Base-by-base conservation (phyloP, 2,329 filamentous ascomycete species). In the Atkinsonella texensis region DNA sequence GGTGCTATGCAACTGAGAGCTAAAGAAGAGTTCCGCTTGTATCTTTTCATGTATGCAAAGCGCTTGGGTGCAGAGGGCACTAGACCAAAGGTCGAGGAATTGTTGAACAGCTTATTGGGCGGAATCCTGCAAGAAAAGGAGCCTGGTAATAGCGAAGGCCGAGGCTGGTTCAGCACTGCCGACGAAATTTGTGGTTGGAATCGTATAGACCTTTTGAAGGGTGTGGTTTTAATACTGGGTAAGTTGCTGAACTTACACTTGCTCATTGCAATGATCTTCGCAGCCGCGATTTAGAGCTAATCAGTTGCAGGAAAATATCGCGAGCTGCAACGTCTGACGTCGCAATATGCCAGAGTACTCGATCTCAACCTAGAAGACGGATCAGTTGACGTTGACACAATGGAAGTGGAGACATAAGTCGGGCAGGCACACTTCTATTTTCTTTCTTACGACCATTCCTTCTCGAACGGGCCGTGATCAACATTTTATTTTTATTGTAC, bases 21-120 rank as follows among this genome's bases (percentile, higher is more conserved):
- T 0, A 85, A 83, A 59, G 90, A 97, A 53, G 93, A 98, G 65
- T 98, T 97, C 70, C 82, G 89, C 52, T 75, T 95, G 1, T 97
- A 97, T 62, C 73, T 98, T n/a, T 85, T 89, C 62, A 97, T 97
- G 89, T 98, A 98, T 62, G 91, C 90, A 3, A 97, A 96, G 71
- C 83, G 93, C 0, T 79, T 98, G 6, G 93, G 93, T 1, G 89
- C 89, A 0, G 94, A 98, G 66, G 89, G 89, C 0, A 72, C 91
- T 49, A 82, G 85, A 58, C 77, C 81, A 52, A 98, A 98, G 70
- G 89, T 96, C 2, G 91, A 97, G 65, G 94, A 98, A 70, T 73
- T 98, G 10, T 73, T 97, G 31, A 85, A 88, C 58, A 85, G 81
- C 45, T 72, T 98, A 42, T 74, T 95, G 47, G 89, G 90, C 8